Evolutionary conservation across 1,139 yeast species (phyloP), one percentile per base, ranked within the genome.

Genomic region (Diutina scorzettiae): DNA sequence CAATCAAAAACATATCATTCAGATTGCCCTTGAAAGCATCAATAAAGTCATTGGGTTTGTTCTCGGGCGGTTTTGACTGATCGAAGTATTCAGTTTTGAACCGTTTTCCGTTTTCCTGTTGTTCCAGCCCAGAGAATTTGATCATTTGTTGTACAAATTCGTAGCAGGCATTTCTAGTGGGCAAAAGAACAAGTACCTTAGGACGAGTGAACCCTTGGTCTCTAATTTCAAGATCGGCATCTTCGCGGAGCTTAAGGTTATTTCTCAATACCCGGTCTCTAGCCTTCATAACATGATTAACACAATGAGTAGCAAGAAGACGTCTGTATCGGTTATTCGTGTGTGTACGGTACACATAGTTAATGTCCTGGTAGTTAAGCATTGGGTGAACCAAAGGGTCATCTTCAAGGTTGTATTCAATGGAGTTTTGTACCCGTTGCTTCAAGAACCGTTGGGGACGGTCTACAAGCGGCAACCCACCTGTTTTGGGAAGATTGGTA

Each of bases 141-240:
- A 81, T 76, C 36, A 91, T 53, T 31, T 72, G 67, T 42, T 75
- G 72, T n/a, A 89, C 76, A 18, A 85, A 68, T 44, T 78, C 78
- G 55, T 76, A 76, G 40, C 94, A 86, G 3, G 83, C 67, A 50
- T 87, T 75, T 54, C 96, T 73, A 0, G 96, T 86, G 7, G 99
- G 97, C 41, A 86, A 64, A 31, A 91, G 61, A 5, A 91, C 76
- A 44, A 91, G 64, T 2, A 82, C 89, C 54, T 87, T 89, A 1
- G 98, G 95, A 47, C 97, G 71, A 0, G 96, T 89, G 55, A 87
- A 93, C 14, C 98, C 97, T 59, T 91, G 98, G 57, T 91, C 98
- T 46, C 94, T 66, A 47, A 73, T 69, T 52, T 86, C 96, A 25
- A 69, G 63, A 45, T 71, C 78, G 11, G 63, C 65, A n/a, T 62